Conservation (phyloP, 2,329 filamentous ascomycete genomes). For the Grosmannia clavigera region DNA sequence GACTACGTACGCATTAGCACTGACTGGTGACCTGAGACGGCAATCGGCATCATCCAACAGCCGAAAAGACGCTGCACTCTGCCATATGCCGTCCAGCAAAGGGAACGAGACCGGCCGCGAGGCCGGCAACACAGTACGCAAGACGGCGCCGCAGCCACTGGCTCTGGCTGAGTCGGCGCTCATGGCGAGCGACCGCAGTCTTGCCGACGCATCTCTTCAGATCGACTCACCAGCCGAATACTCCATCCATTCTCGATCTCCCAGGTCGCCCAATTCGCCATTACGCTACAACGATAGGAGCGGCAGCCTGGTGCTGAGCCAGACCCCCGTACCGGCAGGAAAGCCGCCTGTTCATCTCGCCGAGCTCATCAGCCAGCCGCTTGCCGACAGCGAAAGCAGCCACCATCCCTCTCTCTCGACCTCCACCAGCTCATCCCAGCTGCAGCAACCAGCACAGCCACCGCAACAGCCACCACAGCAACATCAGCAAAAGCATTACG, state of each 20-base stretch:
- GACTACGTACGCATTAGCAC: background rate
- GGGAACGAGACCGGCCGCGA: background rate
- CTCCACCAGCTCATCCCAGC: conserved; percentile 1
- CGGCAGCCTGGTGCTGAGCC: conserved; percentile 6
- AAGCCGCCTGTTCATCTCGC: conserved; percentile 19
- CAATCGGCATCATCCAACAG: background rate
- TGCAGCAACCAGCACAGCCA: conserved; percentile 1
- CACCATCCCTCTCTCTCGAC: conserved; percentile 15
- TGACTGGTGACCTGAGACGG: background rate
- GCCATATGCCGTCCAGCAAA: background rate
- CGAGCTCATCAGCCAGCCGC: conserved; percentile 18
- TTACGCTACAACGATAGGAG: conserved; percentile 30
- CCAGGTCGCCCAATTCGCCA: conserved; percentile 31
- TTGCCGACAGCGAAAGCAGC: conserved; percentile 15
- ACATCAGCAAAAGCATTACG: conserved; percentile 14
- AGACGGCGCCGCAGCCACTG: conserved; percentile 46
- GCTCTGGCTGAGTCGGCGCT: conserved; percentile 31
- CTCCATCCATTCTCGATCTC: conserved; percentile 20
- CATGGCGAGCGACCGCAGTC: conserved; percentile 21
- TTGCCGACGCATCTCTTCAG: conserved; percentile 20
- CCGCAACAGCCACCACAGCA: conserved; percentile 8
- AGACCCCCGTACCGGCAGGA: conserved; percentile 1
- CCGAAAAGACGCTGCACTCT: background rate
- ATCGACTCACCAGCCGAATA: conserved; percentile 24
- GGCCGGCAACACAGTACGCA: conserved; percentile 38